Base-by-base conservation (phyloP, 805 yeast genomes). In the Pichia californica region DNA sequence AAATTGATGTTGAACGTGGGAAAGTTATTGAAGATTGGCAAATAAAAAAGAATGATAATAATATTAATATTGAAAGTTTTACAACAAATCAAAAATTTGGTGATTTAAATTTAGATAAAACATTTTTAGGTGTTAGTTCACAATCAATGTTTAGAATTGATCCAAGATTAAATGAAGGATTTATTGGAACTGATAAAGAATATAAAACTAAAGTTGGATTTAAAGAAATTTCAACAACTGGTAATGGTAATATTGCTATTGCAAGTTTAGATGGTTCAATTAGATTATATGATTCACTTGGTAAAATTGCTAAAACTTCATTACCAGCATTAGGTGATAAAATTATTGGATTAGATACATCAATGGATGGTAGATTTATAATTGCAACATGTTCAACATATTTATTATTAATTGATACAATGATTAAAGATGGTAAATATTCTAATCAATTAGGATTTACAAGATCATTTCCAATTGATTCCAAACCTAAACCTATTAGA, bases 11-110 rank as follows among this genome's bases (percentile, higher is more conserved):
- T 38, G 83, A 76, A 56, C 72, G 78, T 45, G 96, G 96, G 13
- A 69, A 80, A 55, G 73, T 88, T 41, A 83, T 88, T n/a, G 96
- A 88, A 58, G 93, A 86, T 57, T 88, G 95, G 93, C 65, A 72
- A 29, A 69, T 83, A 18, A 54, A 59, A 19, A 70, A 68, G 21
- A 52, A 55, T 31, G 44, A 51, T 11, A 37, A 38, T 3, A 64
- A 63, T 21, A 49, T 70, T 7, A 69, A 78, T 16, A 68, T 81
- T 25, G 74, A 73, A 15, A 69, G 74, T 26, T 81, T 79, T 58
- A 83, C 82, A 2, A 89, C 95, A 5, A 69, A 77, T n/a, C 62
- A 72, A 40, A 88, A 87, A 61, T 83, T 81, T 53, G 76, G 86
- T 31, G 94, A 83, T 57, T 63, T 81, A 57, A 77, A 88, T 0